A percentile compares a stretch with the other conserved stretches of the same genome.
phyloP scores from a whole-genome alignment of 78 protist genomes.

The Dictyostelium intermedium region DNA sequence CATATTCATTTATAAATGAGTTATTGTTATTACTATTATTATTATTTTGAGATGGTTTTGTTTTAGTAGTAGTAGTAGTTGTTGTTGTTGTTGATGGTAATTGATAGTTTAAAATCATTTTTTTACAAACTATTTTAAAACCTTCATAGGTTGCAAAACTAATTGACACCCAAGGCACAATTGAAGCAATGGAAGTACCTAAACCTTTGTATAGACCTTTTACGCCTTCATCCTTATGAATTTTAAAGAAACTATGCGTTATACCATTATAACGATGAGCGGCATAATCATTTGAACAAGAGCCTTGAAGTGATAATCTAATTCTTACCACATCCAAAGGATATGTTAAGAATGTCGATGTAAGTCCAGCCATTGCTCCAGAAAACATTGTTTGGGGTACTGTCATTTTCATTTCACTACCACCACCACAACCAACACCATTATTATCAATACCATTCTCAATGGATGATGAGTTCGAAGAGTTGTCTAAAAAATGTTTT shows the following conservation, averaged over 20 bases:
- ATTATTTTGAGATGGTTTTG: not conserved
- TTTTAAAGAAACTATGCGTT: conserved; percentile 33
- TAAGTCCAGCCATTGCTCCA: conserved; percentile 63
- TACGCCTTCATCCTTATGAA: conserved; percentile 34
- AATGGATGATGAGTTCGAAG: not conserved
- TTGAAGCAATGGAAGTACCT: conserved; percentile 23
- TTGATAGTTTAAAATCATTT: not conserved
- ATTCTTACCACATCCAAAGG: conserved; percentile 48
- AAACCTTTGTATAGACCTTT: conserved; percentile 63
- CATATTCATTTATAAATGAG: not conserved
- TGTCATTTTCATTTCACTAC: not conserved
- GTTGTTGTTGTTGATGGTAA: not conserved
- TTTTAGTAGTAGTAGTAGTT: not conserved
- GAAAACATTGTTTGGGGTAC: not conserved
- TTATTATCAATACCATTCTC: not conserved
- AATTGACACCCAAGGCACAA: conserved; percentile 62
- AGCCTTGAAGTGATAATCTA: conserved; percentile 47
- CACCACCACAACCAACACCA: not conserved
- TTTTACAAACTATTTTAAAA: conserved; percentile 19
- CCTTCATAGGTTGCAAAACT: conserved; percentile 56
- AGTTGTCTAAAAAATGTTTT: not conserved
- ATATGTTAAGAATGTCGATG: conserved; percentile 39
- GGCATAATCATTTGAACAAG: not conserved
- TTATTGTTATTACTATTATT: not conserved
- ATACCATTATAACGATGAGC: conserved; percentile 19